Evolutionary conservation across 352 stramenopile species (phyloP), one percentile per base, ranked within the genome.

Genomic region (Pythium guiyangense): DNA sequence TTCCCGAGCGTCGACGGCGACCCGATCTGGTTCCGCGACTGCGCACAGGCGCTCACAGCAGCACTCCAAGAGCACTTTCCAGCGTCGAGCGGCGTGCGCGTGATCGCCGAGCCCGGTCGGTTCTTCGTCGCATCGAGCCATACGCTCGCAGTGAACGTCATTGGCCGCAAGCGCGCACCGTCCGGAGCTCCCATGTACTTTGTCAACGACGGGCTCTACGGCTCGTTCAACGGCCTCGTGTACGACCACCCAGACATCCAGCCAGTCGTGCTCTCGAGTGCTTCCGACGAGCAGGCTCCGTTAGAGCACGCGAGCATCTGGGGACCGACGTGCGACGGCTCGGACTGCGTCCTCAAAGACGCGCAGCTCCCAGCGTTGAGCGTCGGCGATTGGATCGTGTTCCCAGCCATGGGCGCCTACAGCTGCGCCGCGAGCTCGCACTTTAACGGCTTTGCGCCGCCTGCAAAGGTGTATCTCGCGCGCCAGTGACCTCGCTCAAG

Each of bases 121-220:
- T 98, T 98, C 80, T 96, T 98, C 64, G 94, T 94, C 4, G 90
- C 90, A 17, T 77, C 91, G 6, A 92, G 79, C 10, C 80, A 96
- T 65, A 97, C 93, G 47, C 72, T 98, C 12, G 88, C 93, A n/a
- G 87, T 94, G 50, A 96, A 94, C 64, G 83, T 98, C 11, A 92
- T 97, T 43, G 87, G 79, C 54, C 79, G 89, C 54, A 93, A 93
- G 63, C 49, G 84, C 42, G 79, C 79, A 26, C 81, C 83, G 9
- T 86, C 64, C 20, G 48, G 40, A 53, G 52, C 53, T 44, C 77
- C 79, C 74, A 92, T 97, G 70, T 98, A 98, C 77, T 98, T 97
- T 61, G 90, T 98, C 58, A 98, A 98, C 64, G 95, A 98, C 71
- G 95, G 95, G 49, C 74, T 98, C 25, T 98, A 98, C 73, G 95